Conservation (phyloP, 78 protist genomes). For the Dictyostelium capitatum region DNA sequence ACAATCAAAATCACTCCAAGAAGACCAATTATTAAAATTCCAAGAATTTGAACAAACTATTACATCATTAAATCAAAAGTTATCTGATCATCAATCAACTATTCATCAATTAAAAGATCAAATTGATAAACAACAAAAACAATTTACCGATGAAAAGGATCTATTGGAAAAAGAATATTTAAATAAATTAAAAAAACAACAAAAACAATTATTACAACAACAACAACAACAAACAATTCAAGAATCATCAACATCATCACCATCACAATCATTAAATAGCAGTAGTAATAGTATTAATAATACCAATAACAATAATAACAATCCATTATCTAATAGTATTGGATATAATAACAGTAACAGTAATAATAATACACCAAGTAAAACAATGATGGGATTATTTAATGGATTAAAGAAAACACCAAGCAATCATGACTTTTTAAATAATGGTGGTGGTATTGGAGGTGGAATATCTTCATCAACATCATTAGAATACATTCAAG, state of each 20-base stretch:
- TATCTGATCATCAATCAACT: background rate
- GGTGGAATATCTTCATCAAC: background rate
- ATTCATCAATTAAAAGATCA: conserved; percentile 32
- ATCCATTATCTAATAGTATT: background rate
- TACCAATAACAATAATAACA: background rate
- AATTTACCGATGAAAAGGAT: conserved; percentile 31
- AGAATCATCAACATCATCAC: too few species aligned
- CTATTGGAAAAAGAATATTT: conserved; percentile 13
- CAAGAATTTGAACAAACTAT: background rate
- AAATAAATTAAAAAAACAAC: conserved; percentile 20
- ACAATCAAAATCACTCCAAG: background rate
- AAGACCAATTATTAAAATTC: background rate
- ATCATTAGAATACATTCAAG: conserved; percentile 26
- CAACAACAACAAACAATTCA: conserved; percentile 7
- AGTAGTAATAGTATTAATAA: background rate
- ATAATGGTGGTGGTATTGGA: background rate
- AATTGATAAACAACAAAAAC: conserved; percentile 25
- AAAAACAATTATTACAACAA: conserved; percentile 25
- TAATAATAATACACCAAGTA: background rate
- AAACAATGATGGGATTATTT: background rate
- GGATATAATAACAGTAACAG: background rate
- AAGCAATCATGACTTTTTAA: conserved; percentile 31
- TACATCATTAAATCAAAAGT: background rate
- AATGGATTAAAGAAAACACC: conserved; percentile 31
- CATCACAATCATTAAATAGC: too few species aligned